Percentiles rank a stretch among this genome's conserved stretches.
These are phyloP conservation scores for Lindgomyces ingoldianus DNA, from an alignment of 495 filamentous ascomycete genomes.

Conservation along the genomic window DNA sequence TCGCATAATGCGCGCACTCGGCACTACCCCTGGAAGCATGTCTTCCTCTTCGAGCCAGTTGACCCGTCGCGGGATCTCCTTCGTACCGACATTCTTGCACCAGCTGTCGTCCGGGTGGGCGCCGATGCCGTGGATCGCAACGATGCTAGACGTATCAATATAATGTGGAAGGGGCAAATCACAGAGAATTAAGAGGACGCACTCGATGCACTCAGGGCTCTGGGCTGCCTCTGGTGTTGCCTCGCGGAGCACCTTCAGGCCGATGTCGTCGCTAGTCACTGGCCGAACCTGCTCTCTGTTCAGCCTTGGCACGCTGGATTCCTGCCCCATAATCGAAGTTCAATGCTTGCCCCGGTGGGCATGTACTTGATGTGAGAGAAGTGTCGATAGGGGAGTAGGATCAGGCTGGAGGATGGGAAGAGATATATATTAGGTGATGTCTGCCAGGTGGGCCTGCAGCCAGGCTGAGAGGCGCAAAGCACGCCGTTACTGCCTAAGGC, in stretches of 20 bases:
- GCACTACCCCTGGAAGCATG: constrained; percentile 32
- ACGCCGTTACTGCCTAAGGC: not conserved
- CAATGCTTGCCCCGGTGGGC: not conserved
- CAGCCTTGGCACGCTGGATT: not conserved
- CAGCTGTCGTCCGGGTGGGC: constrained; percentile 20
- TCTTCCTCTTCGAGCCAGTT: constrained; percentile 37
- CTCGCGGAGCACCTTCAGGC: not conserved
- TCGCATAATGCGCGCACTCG: constrained; percentile 37
- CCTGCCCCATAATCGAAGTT: not conserved
- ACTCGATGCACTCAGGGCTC: not conserved
- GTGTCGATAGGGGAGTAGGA: too few relatives aligned
- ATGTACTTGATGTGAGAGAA: too few relatives aligned
- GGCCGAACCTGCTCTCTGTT: not conserved
- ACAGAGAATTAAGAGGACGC: constrained; percentile 5
- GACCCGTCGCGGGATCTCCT: constrained; percentile 26
- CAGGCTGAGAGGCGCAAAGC: not conserved
- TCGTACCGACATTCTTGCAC: constrained; percentile 36
- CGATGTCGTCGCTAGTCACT: not conserved
- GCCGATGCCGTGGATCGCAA: not conserved
- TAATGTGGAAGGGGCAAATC: not conserved
- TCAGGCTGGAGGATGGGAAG: not conserved
- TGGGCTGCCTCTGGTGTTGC: not conserved
- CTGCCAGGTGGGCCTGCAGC: not conserved
- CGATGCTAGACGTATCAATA: not conserved
- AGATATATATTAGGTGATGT: not conserved